Evolutionary conservation across 164 flowering plant genomes (phyloP).

Genomic region (Magnolia sinica): DNA sequence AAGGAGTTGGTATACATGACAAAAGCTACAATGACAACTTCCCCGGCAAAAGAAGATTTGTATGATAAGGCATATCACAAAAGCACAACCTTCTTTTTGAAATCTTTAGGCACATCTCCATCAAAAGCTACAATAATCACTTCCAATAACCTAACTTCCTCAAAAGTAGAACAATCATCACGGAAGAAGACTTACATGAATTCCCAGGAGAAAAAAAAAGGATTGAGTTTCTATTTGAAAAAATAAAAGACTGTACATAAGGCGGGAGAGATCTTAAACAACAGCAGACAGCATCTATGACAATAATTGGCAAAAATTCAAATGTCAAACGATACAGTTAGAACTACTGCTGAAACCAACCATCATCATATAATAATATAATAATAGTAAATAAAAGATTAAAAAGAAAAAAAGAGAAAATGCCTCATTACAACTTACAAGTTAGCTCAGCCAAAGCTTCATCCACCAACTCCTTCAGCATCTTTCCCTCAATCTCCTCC

Average conservation of each 20-base stretch:
- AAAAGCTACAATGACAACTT: background rate
- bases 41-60: background rate
- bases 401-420: constrained; percentile 3
- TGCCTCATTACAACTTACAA: constrained; percentile 27
- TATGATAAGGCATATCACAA: background rate
- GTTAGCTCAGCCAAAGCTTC: constrained; percentile 67
- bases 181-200: background rate
- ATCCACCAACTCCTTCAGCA: constrained; percentile 72
- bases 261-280: background rate
- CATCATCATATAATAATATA: background rate
- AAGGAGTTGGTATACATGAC: background rate
- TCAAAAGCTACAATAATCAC: background rate
- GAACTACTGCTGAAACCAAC: background rate
- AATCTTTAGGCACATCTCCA: background rate
- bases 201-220: too few species aligned
- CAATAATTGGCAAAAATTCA: background rate
- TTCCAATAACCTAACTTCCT: background rate
- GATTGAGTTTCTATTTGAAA: background rate
- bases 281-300: background rate
- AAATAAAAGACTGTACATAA: background rate
- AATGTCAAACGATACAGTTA: background rate
- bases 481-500: constrained; percentile 53
- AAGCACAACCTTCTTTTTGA: background rate
- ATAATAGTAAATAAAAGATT: background rate
- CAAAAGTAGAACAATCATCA: background rate